Evolutionary conservation across 176 grass and related monocot genomes (phyloP).

Genomic region (Cenchrus americanus): DNA sequence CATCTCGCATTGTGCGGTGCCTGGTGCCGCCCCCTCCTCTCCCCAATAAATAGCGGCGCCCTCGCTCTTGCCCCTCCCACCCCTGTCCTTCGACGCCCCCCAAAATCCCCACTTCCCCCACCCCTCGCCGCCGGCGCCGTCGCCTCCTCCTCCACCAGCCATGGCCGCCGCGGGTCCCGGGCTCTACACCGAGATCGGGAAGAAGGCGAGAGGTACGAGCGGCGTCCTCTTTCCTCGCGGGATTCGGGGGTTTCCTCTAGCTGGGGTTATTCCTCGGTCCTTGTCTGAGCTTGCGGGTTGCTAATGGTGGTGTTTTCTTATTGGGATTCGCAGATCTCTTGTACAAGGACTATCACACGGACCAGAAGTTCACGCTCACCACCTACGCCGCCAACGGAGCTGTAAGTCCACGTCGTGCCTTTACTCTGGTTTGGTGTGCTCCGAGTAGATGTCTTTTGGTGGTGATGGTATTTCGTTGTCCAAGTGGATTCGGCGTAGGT

Average conservation of each 20-base stretch:
- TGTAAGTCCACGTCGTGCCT: slow-evolving; percentile 36
- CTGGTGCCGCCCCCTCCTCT: background rate
- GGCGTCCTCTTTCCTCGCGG: background rate
- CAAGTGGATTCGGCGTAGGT: background rate
- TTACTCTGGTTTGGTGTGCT: background rate
- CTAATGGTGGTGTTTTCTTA: slow-evolving; percentile 12
- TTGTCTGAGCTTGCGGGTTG: slow-evolving; percentile 10
- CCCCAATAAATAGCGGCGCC: slow-evolving; percentile 36
- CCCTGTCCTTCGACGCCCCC: background rate
- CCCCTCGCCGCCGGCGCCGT: background rate
- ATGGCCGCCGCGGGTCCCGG: slow-evolving; percentile 50
- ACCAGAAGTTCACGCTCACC: slow-evolving; percentile 69
- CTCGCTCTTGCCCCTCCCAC: background rate
- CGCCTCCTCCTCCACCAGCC: background rate
- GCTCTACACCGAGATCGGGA: slow-evolving; percentile 67
- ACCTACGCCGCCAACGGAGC: slow-evolving; percentile 60
- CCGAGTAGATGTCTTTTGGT: background rate
- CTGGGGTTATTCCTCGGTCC: background rate
- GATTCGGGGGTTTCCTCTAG: background rate
- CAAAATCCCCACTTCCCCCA: background rate
- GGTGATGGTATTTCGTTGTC: background rate
- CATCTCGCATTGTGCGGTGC: background rate
- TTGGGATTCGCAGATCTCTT: slow-evolving; percentile 56
- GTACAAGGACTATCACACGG: slow-evolving; percentile 67
- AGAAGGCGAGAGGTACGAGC: slow-evolving; percentile 59